phyloP scores from a whole-genome alignment of 1,139 yeast genomes.

The Nakaseomyces glabratus region DNA sequence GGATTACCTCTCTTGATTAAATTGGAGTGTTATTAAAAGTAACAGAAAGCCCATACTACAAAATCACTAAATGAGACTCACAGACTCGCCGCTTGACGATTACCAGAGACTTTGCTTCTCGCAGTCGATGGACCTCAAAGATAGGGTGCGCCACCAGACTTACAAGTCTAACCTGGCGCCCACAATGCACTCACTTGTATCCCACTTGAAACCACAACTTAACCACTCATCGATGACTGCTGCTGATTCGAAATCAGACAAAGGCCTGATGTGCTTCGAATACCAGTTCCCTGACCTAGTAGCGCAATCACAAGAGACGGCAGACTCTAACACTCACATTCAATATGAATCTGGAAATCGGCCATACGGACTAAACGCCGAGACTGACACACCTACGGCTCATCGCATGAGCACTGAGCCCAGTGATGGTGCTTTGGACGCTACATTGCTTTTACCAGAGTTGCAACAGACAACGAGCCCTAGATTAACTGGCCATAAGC shows the following conservation, averaged over 20 bases:
- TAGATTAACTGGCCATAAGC: too few relatives aligned
- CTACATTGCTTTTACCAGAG: too few relatives aligned
- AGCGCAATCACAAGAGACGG: too few relatives aligned
- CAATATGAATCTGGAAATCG: too few relatives aligned
- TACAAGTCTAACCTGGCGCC: conserved; percentile 6
- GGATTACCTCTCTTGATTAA: too few relatives aligned
- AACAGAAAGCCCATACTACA: neutral
- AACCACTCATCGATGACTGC: conserved; percentile 5
- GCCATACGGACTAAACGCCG: too few relatives aligned
- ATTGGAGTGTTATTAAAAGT: neutral
- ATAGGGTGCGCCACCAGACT: neutral
- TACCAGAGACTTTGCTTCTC: conserved; percentile 25
- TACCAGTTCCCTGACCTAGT: conserved; percentile 20
- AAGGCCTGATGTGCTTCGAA: conserved; percentile 23
- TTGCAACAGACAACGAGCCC: too few relatives aligned
- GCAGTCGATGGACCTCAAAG: neutral
- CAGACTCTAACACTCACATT: too few relatives aligned
- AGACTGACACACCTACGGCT: too few relatives aligned
- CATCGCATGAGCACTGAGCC: too few relatives aligned
- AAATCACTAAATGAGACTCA: conserved; percentile 11
- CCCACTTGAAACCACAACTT: neutral
- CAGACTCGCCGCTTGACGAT: conserved; percentile 27
- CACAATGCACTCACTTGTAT: neutral
- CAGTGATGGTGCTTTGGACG: too few relatives aligned
- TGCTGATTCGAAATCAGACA: conserved; percentile 10